Evolutionary conservation across 2,329 filamentous ascomycete species (phyloP).

Genomic region (Juglanconis juglandina): DNA sequence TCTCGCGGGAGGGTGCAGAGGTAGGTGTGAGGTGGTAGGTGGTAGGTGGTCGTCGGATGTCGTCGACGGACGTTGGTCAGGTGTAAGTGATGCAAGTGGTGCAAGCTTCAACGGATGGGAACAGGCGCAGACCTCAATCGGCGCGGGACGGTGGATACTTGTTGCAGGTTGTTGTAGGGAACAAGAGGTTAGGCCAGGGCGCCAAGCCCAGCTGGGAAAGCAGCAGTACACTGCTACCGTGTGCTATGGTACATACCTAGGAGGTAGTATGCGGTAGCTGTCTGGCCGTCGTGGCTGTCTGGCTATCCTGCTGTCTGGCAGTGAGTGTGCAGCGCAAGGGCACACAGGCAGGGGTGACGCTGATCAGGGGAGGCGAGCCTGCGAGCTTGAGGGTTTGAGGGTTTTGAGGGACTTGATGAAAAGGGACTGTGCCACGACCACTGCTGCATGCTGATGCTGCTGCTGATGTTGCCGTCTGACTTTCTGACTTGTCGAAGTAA

Average conservation of each 20-base stretch:
- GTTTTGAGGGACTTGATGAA: neutral
- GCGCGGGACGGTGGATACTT: constrained; percentile 2
- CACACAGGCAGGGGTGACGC: neutral
- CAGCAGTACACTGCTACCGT: neutral
- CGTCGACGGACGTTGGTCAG: neutral
- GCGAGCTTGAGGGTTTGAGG: neutral
- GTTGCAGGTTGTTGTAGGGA: neutral
- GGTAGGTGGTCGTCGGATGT: neutral
- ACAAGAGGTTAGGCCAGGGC: neutral
- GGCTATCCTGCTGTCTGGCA: no score
- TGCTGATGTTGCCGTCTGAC: no score
- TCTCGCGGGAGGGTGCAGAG: neutral
- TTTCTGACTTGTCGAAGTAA: no score
- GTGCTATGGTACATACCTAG: no score
- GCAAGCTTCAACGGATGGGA: neutral
- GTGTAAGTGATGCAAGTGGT: neutral
- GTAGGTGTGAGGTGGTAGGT: no score
- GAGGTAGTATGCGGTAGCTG: no score
- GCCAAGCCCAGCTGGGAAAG: neutral
- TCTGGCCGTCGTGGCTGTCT: no score
- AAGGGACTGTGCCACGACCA: neutral
- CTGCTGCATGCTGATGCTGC: neutral
- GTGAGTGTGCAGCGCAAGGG: neutral
- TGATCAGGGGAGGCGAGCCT: constrained; percentile 1
- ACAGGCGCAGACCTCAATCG: neutral